These are phyloP conservation scores for Tillandsia leiboldiana DNA, from an alignment of 176 grass and related monocot genomes.

Conservation along the genomic window DNA sequence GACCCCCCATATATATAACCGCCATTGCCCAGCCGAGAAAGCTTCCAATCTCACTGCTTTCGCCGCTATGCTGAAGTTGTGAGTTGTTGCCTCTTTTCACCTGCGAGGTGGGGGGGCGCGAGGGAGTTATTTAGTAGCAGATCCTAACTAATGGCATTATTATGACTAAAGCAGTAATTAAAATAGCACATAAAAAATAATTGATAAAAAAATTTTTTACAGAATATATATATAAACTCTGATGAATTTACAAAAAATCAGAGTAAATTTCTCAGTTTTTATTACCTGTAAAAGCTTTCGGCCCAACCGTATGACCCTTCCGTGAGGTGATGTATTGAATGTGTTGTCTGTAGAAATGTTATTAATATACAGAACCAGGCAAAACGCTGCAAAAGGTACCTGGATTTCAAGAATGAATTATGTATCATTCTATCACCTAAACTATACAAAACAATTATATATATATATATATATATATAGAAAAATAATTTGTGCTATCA, in stretches of 20 bases:
- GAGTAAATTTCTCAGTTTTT: slow-evolving; percentile 28
- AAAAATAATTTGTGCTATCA: too few relatives aligned
- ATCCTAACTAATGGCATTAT: neutral
- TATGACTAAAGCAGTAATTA: slow-evolving; percentile 10
- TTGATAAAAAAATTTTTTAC: neutral
- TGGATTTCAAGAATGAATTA: slow-evolving; percentile 20
- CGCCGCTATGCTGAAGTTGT: slow-evolving; percentile 24
- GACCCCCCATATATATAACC: slow-evolving; percentile 83
- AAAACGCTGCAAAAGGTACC: slow-evolving; percentile 57
- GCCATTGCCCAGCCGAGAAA: slow-evolving; percentile 94
- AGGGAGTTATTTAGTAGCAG: neutral
- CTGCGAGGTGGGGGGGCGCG: slow-evolving; percentile 6
- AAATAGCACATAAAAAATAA: neutral
- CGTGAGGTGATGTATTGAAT: slow-evolving; percentile 28
- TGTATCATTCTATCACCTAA: neutral
- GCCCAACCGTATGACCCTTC: slow-evolving; percentile 52
- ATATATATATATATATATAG: too few relatives aligned
- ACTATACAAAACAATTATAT: too few relatives aligned
- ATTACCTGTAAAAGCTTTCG: slow-evolving; percentile 65
- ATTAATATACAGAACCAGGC: slow-evolving; percentile 34
- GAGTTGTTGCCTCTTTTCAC: slow-evolving; percentile 16
- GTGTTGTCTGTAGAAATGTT: slow-evolving; percentile 34
- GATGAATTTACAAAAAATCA: too few relatives aligned
- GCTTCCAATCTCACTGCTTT: slow-evolving; percentile 57
- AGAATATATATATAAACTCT: too few relatives aligned